Percentiles rank a stretch among this genome's conserved stretches.
phyloP scores from a whole-genome alignment of 139 green algal genomes.

The Coelastrella sp. region DNA sequence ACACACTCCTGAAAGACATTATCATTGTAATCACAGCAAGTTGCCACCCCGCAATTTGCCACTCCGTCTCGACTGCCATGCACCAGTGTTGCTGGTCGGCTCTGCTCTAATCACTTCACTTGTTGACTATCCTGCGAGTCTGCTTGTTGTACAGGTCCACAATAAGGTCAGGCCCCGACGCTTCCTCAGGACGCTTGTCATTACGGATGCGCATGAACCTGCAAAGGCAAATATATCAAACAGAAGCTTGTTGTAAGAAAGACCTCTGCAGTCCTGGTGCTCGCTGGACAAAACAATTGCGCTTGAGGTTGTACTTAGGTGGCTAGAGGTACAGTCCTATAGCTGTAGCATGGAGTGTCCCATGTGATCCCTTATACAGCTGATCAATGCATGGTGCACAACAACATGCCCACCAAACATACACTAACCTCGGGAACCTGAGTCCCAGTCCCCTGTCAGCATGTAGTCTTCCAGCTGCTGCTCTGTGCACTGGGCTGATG shows the following conservation, averaged over 20 bases:
- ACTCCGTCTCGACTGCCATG: too few species aligned
- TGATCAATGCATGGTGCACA: too few species aligned
- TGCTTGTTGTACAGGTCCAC: constrained; percentile 73
- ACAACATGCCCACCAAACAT: neutral
- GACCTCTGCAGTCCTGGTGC: too few species aligned
- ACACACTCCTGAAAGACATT: too few species aligned
- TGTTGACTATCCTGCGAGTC: neutral
- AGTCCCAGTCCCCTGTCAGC: constrained; percentile 72
- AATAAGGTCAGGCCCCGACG: constrained; percentile 65
- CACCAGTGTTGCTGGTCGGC: too few species aligned
- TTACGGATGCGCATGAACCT: constrained; percentile 70
- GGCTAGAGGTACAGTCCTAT: too few species aligned
- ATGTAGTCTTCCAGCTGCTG: constrained; percentile 62
- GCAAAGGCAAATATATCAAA: constrained; percentile 12
- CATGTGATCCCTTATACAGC: too few species aligned
- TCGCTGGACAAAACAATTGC: too few species aligned
- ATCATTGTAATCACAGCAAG: too few species aligned
- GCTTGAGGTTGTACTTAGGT: too few species aligned
- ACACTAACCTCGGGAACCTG: constrained; percentile 75
- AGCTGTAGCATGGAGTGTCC: too few species aligned
- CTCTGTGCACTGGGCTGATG: constrained; percentile 79
- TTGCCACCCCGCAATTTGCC: too few species aligned
- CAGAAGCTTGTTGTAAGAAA: neutral
- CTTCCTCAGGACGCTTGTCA: constrained; percentile 76
- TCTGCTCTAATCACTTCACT: neutral